These are phyloP conservation scores for Endocarpon pusillum DNA, from an alignment of 495 filamentous ascomycete genomes.

Conservation along the genomic window DNA sequence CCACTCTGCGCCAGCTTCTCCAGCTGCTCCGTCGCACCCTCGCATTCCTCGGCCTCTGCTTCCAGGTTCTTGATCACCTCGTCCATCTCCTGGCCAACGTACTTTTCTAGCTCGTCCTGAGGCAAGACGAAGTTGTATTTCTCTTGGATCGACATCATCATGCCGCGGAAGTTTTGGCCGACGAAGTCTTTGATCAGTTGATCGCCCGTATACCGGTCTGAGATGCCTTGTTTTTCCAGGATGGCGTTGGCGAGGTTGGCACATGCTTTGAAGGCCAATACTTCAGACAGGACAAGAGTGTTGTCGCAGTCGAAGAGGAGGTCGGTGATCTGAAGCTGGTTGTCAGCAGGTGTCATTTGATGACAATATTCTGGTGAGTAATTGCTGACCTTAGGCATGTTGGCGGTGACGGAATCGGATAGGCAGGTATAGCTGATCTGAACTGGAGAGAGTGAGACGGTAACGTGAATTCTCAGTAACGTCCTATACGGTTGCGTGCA, in stretches of 20 bases:
- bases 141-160: constrained; percentile 58
- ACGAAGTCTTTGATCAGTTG: constrained; percentile 77
- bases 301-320: constrained; percentile 97
- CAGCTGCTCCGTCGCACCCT: constrained; percentile 52
- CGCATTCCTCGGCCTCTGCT: constrained; percentile 53
- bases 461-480: no score
- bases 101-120: constrained; percentile 51
- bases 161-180: constrained; percentile 91
- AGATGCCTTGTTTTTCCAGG: constrained; percentile 44
- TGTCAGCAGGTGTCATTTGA: no score
- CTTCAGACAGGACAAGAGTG: constrained; percentile 86
- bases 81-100: constrained; percentile 67
- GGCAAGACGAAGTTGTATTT: constrained; percentile 58
- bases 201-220: constrained; percentile 61
- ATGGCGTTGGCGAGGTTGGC: constrained; percentile 87
- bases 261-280: constrained; percentile 85
- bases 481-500: no score
- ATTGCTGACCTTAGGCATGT: no score
- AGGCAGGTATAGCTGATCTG: no score
- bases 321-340: constrained; percentile 49
- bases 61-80: constrained; percentile 67
- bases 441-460: no score
- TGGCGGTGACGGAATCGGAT: no score
- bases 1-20: constrained; percentile 41
- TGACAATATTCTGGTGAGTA: no score